Base-by-base conservation (phyloP, 2,329 filamentous ascomycete species). In the Aspergillus thermomutatus region DNA sequence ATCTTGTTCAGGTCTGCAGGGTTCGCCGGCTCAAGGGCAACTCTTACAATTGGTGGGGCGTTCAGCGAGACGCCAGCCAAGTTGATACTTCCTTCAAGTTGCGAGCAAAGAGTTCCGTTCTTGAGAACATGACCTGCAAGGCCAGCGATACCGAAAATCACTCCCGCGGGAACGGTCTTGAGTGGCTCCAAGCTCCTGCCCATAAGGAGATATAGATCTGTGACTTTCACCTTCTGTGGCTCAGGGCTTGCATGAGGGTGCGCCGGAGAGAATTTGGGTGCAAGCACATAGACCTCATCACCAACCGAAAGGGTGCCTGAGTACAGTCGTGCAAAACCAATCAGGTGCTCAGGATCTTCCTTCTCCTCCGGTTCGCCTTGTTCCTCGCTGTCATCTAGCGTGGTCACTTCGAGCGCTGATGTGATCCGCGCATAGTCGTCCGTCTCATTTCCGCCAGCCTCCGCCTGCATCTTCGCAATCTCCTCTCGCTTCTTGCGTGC, bases 41-140 rank as follows among this genome's bases (percentile, higher is more conserved):
- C 93, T 51, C 94, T 89, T 5, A 99, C 94, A 61, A 99, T 99
- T 1, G 94, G 94, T 53, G 93, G 89, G 4, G 89, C 90, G 31
- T 85, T 86, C 74, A 92, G 86, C 54, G 81, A 86, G 8, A 97
- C 87, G 61, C 93, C 93, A 0, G 92, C 94, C 52, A 99, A 79
- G 75, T 99, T 99, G 65, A 95, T 87, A 6, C 90, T 87, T 17
- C 94, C 94, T 50, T 91, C 88, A 0, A 95, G 78, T 61, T 90
- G 89, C 62, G 91, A 96, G 77, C 92, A 97, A 3, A 99, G 80
- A 0, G 94, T 99, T 11, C 92, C 94, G 1, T 92, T 95, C 73
- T 99, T 99, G 54, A 99, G 82, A n/a, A 99, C 88, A 59, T 93
- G 88, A 17, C 92, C 93, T 68, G 94, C 92, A 1, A 99, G 83